These are phyloP conservation scores for Ogataea minuta DNA, from an alignment of 805 yeast genomes.

Conservation along the genomic window DNA sequence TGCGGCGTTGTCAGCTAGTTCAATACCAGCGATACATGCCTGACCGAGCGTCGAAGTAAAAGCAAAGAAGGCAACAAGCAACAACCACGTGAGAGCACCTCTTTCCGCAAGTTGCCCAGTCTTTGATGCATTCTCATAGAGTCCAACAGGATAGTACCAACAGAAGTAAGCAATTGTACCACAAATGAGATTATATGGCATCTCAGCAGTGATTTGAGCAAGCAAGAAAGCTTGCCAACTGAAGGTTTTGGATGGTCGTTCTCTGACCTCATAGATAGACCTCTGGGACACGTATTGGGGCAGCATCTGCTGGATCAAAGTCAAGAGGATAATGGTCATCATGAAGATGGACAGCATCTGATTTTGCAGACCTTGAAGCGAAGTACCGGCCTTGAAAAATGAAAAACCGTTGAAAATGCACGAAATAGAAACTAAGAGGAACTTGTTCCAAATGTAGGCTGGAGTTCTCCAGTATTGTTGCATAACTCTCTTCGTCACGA, in stretches of 20 bases:
- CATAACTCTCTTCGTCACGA: constrained; percentile 51
- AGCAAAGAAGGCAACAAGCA: constrained; percentile 45
- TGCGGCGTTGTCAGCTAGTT: constrained; percentile 62
- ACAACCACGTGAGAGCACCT: constrained; percentile 52
- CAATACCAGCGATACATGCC: constrained; percentile 55
- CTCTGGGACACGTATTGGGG: constrained; percentile 63
- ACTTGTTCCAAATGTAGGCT: constrained; percentile 55
- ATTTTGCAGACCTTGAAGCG: constrained; percentile 72
- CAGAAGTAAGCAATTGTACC: constrained; percentile 64
- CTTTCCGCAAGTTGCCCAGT: constrained; percentile 46
- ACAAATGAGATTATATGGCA: constrained; percentile 59
- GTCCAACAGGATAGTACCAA: constrained; percentile 74
- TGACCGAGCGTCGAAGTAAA: constrained; percentile 60
- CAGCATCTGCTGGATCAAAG: constrained; percentile 59
- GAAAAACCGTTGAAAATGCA: constrained; percentile 67
- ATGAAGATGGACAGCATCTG: constrained; percentile 78
- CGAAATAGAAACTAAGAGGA: constrained; percentile 49
- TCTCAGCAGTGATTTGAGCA: constrained; percentile 62
- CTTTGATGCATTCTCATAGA: constrained; percentile 57
- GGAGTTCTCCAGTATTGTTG: constrained; percentile 68
- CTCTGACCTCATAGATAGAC: constrained; percentile 68
- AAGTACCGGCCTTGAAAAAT: constrained; percentile 60
- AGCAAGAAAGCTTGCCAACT: constrained; percentile 61
- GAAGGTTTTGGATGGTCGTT: constrained; percentile 69
- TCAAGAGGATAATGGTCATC: constrained; percentile 56